phyloP scores from a whole-genome alignment of 805 yeast species.

The Metschnikowia bowlesiae region DNA sequence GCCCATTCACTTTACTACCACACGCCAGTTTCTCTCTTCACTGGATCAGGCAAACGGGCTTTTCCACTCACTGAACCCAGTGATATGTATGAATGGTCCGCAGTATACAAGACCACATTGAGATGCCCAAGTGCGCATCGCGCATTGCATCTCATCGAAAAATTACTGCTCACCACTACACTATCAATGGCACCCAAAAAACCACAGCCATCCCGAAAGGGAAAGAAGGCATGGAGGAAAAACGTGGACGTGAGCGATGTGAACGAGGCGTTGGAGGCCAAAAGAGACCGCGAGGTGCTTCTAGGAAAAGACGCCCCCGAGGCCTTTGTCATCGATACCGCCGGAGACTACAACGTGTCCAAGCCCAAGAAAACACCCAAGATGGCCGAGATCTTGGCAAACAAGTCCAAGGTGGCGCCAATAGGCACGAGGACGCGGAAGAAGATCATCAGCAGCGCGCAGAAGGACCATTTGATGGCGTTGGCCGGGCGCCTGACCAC shows the following conservation, averaged over 20 bases:
- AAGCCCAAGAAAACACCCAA: conserved; percentile 44
- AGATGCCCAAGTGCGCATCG: conserved; percentile 4
- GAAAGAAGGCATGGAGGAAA: conserved; percentile 89
- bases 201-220: conserved; percentile 82
- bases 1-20: too few species aligned
- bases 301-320: conserved; percentile 45
- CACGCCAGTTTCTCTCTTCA: too few species aligned
- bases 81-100: too few species aligned
- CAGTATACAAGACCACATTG: not conserved
- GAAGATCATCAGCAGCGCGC: conserved; percentile 62
- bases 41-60: too few species aligned
- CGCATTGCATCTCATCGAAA: conserved; percentile 6
- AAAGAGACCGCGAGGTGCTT: conserved; percentile 56
- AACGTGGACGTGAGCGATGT: conserved; percentile 84
- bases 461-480: conserved; percentile 62
- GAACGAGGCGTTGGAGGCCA: conserved; percentile 63
- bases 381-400: conserved; percentile 62
- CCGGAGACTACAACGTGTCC: conserved; percentile 33
- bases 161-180: conserved; percentile 2
- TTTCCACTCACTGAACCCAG: too few species aligned
- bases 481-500: conserved; percentile 71
- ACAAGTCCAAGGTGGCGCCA: conserved; percentile 75
- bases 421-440: conserved; percentile 40
- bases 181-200: conserved; percentile 9
- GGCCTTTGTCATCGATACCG: conserved; percentile 45